phyloP scores from a whole-genome alignment of 1,139 yeast genomes.

The Taphrina populina region DNA sequence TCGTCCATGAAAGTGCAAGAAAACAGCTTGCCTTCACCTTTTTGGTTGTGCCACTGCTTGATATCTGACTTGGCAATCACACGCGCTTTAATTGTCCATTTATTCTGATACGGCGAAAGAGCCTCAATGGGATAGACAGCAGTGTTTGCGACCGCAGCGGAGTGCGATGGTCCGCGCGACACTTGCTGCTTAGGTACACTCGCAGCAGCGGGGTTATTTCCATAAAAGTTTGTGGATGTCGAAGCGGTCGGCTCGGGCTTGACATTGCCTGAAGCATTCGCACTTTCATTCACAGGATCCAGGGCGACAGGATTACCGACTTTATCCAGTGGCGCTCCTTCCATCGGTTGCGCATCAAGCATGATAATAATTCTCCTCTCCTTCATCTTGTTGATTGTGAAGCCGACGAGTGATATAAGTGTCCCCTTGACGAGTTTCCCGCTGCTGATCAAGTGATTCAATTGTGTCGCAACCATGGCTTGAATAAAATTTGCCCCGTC shows the following conservation, averaged over 20 bases:
- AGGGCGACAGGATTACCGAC: constrained; percentile 36
- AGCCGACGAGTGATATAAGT: constrained; percentile 37
- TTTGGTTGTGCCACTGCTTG: constrained; percentile 80
- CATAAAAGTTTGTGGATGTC: constrained; percentile 34
- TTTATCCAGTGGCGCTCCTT: constrained; percentile 36
- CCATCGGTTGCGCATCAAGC: constrained; percentile 35
- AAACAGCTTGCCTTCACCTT: constrained; percentile 88
- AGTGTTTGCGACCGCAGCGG: constrained; percentile 18
- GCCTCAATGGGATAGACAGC: constrained; percentile 74
- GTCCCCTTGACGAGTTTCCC: constrained; percentile 36
- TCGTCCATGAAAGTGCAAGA: constrained; percentile 87
- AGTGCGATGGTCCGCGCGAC: neutral
- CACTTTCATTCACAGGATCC: constrained; percentile 13
- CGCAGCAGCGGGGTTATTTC: constrained; percentile 23
- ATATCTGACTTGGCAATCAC: constrained; percentile 84
- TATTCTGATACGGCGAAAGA: constrained; percentile 83
- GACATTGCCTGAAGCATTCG: constrained; percentile 20
- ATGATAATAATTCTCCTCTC: constrained; percentile 35
- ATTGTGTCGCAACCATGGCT: constrained; percentile 38
- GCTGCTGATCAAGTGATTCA: constrained; percentile 36
- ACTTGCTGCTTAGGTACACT: constrained; percentile 8
- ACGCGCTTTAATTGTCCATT: constrained; percentile 91
- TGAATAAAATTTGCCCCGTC: constrained; percentile 39
- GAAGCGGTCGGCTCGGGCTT: constrained; percentile 30
- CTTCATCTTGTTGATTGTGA: constrained; percentile 37